Conservation (phyloP, 106 monocot species). For the Phalaenopsis equestris region DNA sequence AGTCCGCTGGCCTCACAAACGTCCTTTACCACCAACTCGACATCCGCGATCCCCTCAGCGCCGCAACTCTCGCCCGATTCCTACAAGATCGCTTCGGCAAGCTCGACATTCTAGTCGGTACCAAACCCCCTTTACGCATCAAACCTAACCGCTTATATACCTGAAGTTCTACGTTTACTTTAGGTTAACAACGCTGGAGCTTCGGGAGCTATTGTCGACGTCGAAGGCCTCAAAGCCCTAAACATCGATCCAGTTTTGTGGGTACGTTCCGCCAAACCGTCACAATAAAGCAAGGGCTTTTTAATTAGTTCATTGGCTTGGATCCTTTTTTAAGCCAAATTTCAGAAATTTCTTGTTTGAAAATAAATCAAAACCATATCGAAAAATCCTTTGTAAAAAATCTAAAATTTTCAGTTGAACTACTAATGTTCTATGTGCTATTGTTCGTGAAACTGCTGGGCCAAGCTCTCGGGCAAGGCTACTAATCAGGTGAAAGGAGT, state of each 20-base stretch:
- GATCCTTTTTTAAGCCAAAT: no score
- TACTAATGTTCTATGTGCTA: no score
- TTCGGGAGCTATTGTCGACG: constrained; percentile 32
- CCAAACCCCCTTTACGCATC: no score
- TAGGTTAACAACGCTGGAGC: constrained; percentile 59
- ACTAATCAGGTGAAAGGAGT: constrained; percentile 28
- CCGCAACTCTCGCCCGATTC: constrained; percentile 24
- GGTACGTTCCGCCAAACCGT: constrained; percentile 14
- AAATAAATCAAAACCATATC: no score
- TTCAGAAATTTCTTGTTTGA: no score
- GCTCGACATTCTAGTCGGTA: constrained; percentile 58
- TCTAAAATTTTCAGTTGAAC: no score
- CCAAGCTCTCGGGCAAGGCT: constrained; percentile 49
- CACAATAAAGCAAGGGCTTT: no score
- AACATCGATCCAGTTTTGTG: constrained; percentile 40
- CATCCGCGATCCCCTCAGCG: constrained; percentile 26
- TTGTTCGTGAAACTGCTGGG: no score
- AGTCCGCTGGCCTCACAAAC: constrained; percentile 18
- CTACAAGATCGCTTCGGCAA: constrained; percentile 30
- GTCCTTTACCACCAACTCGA: constrained; percentile 49
- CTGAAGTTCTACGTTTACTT: background rate
- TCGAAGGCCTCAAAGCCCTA: constrained; percentile 35
- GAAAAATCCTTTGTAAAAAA: no score
- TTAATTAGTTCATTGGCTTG: no score
- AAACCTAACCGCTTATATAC: background rate